These are phyloP conservation scores for Actinomortierella wolfii DNA, from an alignment of 371 early-diverging fungal genomes.

Conservation along the genomic window DNA sequence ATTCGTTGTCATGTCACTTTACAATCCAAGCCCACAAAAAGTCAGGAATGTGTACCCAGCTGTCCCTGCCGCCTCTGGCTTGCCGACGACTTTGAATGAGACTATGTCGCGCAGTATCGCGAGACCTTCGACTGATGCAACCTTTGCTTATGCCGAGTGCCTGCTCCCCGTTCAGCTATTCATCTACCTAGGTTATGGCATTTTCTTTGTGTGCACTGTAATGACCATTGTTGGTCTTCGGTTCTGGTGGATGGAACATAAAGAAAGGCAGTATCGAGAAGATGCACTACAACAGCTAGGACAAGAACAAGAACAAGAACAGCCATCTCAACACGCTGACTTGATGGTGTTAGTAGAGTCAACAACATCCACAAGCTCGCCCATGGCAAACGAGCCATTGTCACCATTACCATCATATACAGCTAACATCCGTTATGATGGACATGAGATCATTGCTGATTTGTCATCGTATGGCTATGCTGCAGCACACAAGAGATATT, in stretches of 20 bases:
- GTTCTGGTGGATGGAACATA: slow-evolving; percentile 15
- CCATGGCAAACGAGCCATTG: background rate
- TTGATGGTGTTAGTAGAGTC: no score
- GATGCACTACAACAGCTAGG: background rate
- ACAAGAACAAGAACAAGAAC: slow-evolving; percentile 11
- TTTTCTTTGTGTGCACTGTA: slow-evolving; percentile 11
- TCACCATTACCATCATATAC: background rate
- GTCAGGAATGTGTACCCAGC: slow-evolving; percentile 7
- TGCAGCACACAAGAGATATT: background rate
- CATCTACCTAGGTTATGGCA: slow-evolving; percentile 18
- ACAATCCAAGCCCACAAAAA: slow-evolving; percentile 22
- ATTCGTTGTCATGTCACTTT: slow-evolving; percentile 46
- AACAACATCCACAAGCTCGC: slow-evolving; percentile 2
- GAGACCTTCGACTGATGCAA: slow-evolving; percentile 5
- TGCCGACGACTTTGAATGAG: background rate
- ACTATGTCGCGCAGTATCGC: background rate
- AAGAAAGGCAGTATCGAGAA: background rate
- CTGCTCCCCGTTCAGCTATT: slow-evolving; percentile 20
- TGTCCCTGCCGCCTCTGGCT: slow-evolving; percentile 1
- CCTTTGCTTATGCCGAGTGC: slow-evolving; percentile 30
- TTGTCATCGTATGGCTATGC: background rate
- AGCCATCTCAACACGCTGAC: background rate
- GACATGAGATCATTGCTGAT: background rate
- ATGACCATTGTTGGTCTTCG: slow-evolving; percentile 14
- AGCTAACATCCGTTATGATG: background rate